Evolutionary conservation across 1,139 yeast genomes (phyloP).

Genomic region (Spathaspora jeffriesii): DNA sequence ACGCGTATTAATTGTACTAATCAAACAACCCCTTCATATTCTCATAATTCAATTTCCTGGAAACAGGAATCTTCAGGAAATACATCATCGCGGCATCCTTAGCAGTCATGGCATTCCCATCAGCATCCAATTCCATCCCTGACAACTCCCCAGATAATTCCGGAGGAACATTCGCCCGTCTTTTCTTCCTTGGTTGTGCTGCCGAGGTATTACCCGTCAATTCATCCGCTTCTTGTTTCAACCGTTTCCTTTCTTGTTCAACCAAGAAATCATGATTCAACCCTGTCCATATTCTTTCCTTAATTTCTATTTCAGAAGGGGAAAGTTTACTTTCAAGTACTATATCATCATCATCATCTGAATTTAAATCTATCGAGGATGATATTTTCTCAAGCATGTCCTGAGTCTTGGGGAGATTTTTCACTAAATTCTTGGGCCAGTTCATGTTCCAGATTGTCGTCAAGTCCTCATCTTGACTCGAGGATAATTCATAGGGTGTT

Average conservation of each 20-base stretch:
- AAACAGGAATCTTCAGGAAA: conserved; percentile 69
- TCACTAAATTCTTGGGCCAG: conserved; percentile 55
- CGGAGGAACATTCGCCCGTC: conserved; percentile 21
- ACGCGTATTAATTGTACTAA: conserved; percentile 27
- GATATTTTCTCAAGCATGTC: conserved; percentile 53
- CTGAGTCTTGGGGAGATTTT: conserved; percentile 54
- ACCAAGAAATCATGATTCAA: conserved; percentile 82
- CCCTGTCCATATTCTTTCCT: conserved; percentile 86
- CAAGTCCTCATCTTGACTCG: conserved; percentile 8
- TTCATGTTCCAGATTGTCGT: conserved; percentile 24
- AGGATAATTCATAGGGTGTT: conserved; percentile 14
- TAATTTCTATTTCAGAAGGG: conserved; percentile 65
- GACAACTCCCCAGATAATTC: conserved; percentile 35
- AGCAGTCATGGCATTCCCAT: conserved; percentile 52
- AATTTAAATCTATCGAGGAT: conserved; percentile 56
- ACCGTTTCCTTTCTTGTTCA: conserved; percentile 82
- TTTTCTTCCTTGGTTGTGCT: conserved; percentile 34
- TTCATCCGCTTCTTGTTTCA: conserved; percentile 86
- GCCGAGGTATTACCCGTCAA: conserved; percentile 72
- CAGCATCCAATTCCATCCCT: conserved; percentile 41
- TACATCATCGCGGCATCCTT: conserved; percentile 76
- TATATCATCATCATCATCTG: conserved; percentile 84
- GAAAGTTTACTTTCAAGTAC: conserved; percentile 58
- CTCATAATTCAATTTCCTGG: conserved; percentile 85
- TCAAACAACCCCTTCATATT: conserved; percentile 60